phyloP scores from a whole-genome alignment of 176 grass and related monocot species.

The Hordeum marinum region DNA sequence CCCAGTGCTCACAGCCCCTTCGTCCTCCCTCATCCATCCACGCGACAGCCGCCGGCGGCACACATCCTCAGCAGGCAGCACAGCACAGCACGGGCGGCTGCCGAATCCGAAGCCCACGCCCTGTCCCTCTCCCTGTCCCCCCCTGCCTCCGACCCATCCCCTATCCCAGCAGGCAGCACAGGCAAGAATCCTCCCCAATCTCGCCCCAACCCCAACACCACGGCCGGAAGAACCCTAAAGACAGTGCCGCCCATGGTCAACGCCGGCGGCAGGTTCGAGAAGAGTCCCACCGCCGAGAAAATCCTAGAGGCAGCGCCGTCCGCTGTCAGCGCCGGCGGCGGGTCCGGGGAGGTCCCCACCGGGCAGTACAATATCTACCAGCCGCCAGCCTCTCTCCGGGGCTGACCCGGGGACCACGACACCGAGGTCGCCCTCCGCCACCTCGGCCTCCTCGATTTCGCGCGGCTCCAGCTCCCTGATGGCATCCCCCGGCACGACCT shows the following conservation, averaged over 20 bases:
- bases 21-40: not conserved
- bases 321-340: too few species aligned
- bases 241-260: not conserved
- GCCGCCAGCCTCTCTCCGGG: not conserved
- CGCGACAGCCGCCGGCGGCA: too few species aligned
- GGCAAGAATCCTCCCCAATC: not conserved
- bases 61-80: not conserved
- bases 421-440: conserved; percentile 43
- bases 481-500: conserved; percentile 33
- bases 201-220: not conserved
- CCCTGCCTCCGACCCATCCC: not conserved
- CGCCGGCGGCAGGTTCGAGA: not conserved
- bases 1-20: not conserved
- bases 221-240: conserved; percentile 18
- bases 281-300: not conserved
- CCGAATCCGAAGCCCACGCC: not conserved
- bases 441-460: conserved; percentile 61
- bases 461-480: conserved; percentile 32
- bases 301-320: conserved; percentile 15
- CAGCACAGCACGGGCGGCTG: not conserved
- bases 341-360: not conserved
- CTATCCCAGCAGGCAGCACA: not conserved
- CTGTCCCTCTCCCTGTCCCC: not conserved
- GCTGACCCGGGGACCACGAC: not conserved
- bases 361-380: not conserved